Base-by-base conservation (phyloP, 164 flowering plant species). In the Vitis riparia region DNA sequence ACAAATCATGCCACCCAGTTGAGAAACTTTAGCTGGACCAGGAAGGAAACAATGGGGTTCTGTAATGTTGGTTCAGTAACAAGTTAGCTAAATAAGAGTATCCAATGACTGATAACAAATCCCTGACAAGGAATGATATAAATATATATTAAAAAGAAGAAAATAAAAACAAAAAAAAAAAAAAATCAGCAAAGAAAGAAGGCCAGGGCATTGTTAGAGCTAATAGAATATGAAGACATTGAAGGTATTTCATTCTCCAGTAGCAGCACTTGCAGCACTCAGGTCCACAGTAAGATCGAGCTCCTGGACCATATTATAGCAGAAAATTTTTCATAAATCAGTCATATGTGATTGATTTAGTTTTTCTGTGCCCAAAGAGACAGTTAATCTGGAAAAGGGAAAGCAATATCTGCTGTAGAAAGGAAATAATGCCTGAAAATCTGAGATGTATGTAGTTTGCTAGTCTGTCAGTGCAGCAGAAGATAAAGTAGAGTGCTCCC, bases 281-380 rank as follows among this genome's bases (percentile, higher is more conserved):
- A 94, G 82, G 77, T 94, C 98, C 80, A 89, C 95, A 0, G 90
- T 74, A 57, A 89, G 87, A 78, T 90, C 89, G 62, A 88, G 87
- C 55, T 51, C 80, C 94, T 88, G 83, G 62, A 72, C 11, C 61
- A 71, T 9, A 66, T 55, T 61, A 65, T 52, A 19, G n/a, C 30
- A 49, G 29, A 51, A 66, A 15, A 10, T 19, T 9, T 59, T 53
- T 13, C 59, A 30, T 37, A 49, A 37, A 47, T n/a, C 16, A 60
- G 15, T 16, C 10, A 49, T 27, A 62, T 23, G 66, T 44, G 12
- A 0, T 47, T 47, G n/a, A 3, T 47, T 37, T 15, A 14, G 16
- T 19, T 17, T 11, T 64, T 1, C 27, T 17, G 27, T 11, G 49
- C 55, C 49, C 52, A 11, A 48, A 63, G 8, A 51, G 19, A 14